Evolutionary conservation across 1,284 basidiomycete genomes (phyloP), one percentile per base, ranked within the genome.

Genomic region (Hymenochaete sp.): DNA sequence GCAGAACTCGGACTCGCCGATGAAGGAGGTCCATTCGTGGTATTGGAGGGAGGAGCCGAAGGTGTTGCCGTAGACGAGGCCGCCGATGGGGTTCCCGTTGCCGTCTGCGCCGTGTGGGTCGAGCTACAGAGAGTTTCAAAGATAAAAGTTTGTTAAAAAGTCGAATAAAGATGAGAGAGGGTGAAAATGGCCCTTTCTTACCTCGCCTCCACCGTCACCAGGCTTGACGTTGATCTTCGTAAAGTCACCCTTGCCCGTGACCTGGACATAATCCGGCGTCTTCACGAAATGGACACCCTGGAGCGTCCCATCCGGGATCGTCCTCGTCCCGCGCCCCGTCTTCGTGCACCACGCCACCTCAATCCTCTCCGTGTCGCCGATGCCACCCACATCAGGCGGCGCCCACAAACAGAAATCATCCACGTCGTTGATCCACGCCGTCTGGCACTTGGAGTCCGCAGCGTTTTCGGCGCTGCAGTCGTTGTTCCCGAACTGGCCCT

Each of bases 21-120:
- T 72, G 62, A 75, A 75, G 50, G 22, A 50, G n/a, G 57, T 58
- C 58, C 58, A 59, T 48, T 59, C 58, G 42, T 59, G 55, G 45
- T 55, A 56, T 51, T 60, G 55, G 37, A 52, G 48, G 38, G 51
- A 45, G 22, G 47, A 16, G 46, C 63, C 56, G 57, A 67, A 63
- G 21, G 68, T 65, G 57, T 76, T 75, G 39, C 77, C 76, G 56
- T 70, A 82, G 14, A 79, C 68, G 14, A 79, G 63, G 33, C 77
- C 77, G 52, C 77, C 79, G 51, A 82, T 61, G 1, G 75, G 74
- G 58, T 78, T 78, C n/a, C 74, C 77, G 19, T 53, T 52, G 14
- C 47, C 53, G 38, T 57, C 54, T 8, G 59, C 56, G 4, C 62
- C 62, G 51, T 62, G 59, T 11, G 62, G 59, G 48, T 63, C 62